Conservation (phyloP, 2,329 filamentous ascomycete species). For the Blastomyces percursus region DNA sequence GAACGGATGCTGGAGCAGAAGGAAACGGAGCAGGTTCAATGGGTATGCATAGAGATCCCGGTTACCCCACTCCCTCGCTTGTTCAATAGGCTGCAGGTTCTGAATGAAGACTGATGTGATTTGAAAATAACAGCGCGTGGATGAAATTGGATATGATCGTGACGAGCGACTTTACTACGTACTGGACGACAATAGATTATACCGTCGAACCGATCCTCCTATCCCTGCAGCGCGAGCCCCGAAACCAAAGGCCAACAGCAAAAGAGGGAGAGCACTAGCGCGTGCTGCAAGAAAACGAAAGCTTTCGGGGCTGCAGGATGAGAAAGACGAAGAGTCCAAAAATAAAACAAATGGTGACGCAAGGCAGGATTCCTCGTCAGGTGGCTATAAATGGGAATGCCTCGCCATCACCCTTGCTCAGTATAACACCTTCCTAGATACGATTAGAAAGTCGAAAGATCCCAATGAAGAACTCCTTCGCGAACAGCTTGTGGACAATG, state of each 20-base stretch:
- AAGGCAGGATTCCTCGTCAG: constrained; percentile 47
- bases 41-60: constrained; percentile 48
- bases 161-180: constrained; percentile 81
- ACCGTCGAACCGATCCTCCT: constrained; percentile 70
- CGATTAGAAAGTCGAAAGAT: constrained; percentile 65
- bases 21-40: constrained; percentile 68
- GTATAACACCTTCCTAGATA: constrained; percentile 58
- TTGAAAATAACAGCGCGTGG: constrained; percentile 30
- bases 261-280: constrained; percentile 51
- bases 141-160: constrained; percentile 63
- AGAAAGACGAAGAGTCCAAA: constrained; percentile 36
- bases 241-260: constrained; percentile 55
- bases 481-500: constrained; percentile 60
- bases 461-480: constrained; percentile 72
- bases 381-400: constrained; percentile 80
- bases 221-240: constrained; percentile 43
- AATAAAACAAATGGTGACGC: constrained; percentile 30
- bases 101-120: neutral
- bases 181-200: constrained; percentile 86
- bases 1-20: constrained; percentile 75
- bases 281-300: constrained; percentile 65
- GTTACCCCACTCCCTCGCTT: neutral
- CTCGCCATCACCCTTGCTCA: constrained; percentile 72
- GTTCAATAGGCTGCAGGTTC: neutral
- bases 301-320: constrained; percentile 29